Base-by-base conservation (phyloP, 768 basidiomycete genomes). In the Lactifluus hygrophoroides region DNA sequence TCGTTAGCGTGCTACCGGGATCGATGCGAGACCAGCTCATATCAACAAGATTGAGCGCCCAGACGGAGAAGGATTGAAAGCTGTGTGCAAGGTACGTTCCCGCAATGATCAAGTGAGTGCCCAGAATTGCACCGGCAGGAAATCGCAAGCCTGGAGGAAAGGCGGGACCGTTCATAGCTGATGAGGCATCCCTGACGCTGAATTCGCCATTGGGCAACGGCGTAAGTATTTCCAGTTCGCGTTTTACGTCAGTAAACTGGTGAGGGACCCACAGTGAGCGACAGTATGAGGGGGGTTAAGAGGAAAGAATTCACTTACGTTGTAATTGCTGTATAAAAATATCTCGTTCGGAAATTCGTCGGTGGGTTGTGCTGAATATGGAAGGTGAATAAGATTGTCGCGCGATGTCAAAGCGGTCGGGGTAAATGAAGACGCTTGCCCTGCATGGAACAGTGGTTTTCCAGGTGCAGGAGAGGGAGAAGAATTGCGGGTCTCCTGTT, bases 91-190 rank as follows among this genome's bases (percentile, higher is more conserved):
- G 86, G 68, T 96, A 96, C 19, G 93, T 95, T 30, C 95, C 95
- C 9, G 92, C 93, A 52, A 98, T 86, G 70, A 99, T 88, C 69
- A 99, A 81, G 70, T 93, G 85, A 32, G 84, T 84, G 30, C 94
- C 96, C 7, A 96, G 75, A 60, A 97, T 85, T 32, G 92, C 91
- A 19, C 94, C 95, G 0, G 93, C 90, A 6, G 95, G 95, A 75
- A 99, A 99, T 9, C 95, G 87, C 44, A 98, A 82, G 13, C 95
- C 95, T 0, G 96, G 95, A 21, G 95, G 95, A 64, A 92, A 88
- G 1, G 86, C 80, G 13, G 81, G 75, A 19, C 89, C 90, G 17
- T 77, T 77, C 93, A 97, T 96, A 14, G 83, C 73, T 11, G 80
- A 69, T 7, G 94, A 95, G 34, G 85, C 82, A 67, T 95, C 90